A percentile compares a stretch with the other conserved stretches of the same genome.
These are phyloP conservation scores for Diplodia scrobiculata DNA, from an alignment of 2,329 filamentous ascomycete genomes.

Conservation along the genomic window DNA sequence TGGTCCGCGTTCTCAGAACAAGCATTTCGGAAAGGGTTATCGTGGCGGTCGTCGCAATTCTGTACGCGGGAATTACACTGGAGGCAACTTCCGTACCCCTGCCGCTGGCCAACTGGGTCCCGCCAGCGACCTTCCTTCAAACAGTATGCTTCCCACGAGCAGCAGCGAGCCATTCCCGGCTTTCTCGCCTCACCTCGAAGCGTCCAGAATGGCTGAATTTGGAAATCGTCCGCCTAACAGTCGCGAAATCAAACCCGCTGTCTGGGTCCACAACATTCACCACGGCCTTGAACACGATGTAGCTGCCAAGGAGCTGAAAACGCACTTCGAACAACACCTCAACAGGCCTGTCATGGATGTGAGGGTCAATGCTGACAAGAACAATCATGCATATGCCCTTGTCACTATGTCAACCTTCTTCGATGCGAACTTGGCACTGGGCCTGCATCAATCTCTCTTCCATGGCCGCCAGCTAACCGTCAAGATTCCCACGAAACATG, in stretches of 20 bases:
- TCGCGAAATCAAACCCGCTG: background rate
- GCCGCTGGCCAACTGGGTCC: background rate
- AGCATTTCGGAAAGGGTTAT: background rate
- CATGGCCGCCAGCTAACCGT: background rate
- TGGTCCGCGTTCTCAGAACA: background rate
- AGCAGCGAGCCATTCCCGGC: constrained; percentile 20
- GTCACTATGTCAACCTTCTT: background rate
- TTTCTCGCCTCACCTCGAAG: background rate
- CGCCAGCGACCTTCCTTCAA: background rate
- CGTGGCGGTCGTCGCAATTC: constrained; percentile 20
- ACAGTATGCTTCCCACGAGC: background rate
- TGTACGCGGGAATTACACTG: constrained; percentile 2
- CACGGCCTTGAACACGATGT: background rate
- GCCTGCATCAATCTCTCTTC: background rate
- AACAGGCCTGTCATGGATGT: background rate
- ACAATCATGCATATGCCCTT: background rate
- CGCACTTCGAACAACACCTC: background rate
- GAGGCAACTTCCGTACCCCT: background rate
- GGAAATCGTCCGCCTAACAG: background rate
- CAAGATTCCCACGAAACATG: background rate
- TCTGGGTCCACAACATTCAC: constrained; percentile 16
- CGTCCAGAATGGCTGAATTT: background rate
- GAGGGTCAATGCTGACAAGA: background rate
- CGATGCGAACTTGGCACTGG: background rate
- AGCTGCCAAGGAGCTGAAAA: background rate